These are phyloP conservation scores for Fallopia convolvulus DNA, from an alignment of 148 eudicot genomes.

Conservation along the genomic window DNA sequence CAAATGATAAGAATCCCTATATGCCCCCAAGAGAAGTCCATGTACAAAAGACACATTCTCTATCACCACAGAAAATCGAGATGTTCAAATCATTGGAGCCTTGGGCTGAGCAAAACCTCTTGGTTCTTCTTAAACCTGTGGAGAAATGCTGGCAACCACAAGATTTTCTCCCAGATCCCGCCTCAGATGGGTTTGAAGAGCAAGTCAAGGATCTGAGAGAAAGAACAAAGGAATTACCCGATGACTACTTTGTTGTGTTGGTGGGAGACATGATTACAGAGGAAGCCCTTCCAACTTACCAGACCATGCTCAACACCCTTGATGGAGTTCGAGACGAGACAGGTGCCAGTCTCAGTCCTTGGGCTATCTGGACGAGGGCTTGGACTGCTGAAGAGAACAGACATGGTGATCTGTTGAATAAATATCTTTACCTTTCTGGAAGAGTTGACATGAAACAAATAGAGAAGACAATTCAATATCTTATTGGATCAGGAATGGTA, in stretches of 20 bases:
- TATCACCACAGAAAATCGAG: slow-evolving; percentile 40
- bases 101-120: slow-evolving; percentile 42
- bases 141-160: slow-evolving; percentile 45
- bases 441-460: slow-evolving; percentile 42
- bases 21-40: slow-evolving; percentile 34
- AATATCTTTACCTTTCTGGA: slow-evolving; percentile 47
- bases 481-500: slow-evolving; percentile 46
- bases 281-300: slow-evolving; percentile 49
- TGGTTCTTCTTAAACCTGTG: slow-evolving; percentile 29
- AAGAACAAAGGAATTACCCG: slow-evolving; percentile 31
- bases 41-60: slow-evolving; percentile 32
- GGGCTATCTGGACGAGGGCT: slow-evolving; percentile 43
- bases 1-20: slow-evolving; percentile 19
- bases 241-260: slow-evolving; percentile 43
- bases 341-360: slow-evolving; percentile 36
- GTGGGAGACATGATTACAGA: slow-evolving; percentile 49
- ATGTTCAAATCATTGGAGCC: slow-evolving; percentile 33
- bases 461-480: slow-evolving; percentile 45
- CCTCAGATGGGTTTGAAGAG: slow-evolving; percentile 33
- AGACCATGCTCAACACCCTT: slow-evolving; percentile 38
- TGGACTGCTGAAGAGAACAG: slow-evolving; percentile 50
- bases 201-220: slow-evolving; percentile 35
- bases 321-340: slow-evolving; percentile 47
- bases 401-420: slow-evolving; percentile 43
- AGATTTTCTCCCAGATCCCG: slow-evolving; percentile 38